A percentile compares a stretch with the other conserved stretches of the same genome.
phyloP scores from a whole-genome alignment of 805 yeast genomes.

The Starmerella sirachaensis region DNA sequence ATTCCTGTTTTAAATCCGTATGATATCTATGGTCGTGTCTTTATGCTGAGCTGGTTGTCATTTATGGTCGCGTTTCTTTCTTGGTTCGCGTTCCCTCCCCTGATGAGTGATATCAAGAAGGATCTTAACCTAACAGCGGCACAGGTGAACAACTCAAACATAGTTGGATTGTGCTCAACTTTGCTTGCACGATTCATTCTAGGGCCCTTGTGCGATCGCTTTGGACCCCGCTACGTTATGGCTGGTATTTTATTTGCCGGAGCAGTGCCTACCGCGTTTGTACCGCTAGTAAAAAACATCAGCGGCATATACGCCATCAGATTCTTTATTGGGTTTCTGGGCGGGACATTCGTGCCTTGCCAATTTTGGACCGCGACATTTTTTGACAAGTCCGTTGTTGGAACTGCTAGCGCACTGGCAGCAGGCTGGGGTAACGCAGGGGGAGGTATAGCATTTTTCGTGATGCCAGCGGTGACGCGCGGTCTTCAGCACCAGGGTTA shows the following conservation, averaged over 20 bases:
- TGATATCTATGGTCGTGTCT: constrained; percentile 14
- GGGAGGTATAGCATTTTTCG: constrained; percentile 19
- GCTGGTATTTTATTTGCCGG: constrained; percentile 13
- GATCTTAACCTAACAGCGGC: constrained; percentile 14
- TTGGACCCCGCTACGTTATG: constrained; percentile 15
- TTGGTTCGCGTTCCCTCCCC: constrained; percentile 19
- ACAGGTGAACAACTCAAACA: constrained; percentile 14
- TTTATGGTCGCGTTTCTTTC: constrained; percentile 17
- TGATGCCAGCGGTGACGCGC: constrained; percentile 14
- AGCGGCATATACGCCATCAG: constrained; percentile 25
- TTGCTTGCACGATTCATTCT: constrained; percentile 13
- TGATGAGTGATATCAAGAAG: constrained; percentile 11
- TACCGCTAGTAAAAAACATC: constrained; percentile 18
- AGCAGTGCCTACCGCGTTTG: constrained; percentile 18
- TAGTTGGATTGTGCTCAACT: constrained; percentile 16
- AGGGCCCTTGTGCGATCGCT: constrained; percentile 15
- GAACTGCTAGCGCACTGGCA: constrained; percentile 12
- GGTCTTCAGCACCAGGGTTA: constrained; percentile 10
- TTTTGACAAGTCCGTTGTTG: constrained; percentile 15
- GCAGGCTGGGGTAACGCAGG: constrained; percentile 21
- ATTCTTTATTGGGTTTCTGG: constrained; percentile 28
- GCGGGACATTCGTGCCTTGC: constrained; percentile 20
- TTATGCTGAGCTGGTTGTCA: constrained; percentile 14
- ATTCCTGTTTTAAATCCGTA: constrained; percentile 13
- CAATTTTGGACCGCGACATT: constrained; percentile 15